Evolutionary conservation across 371 early-diverging fungal species (phyloP), one percentile per base, ranked within the genome.

Genomic region (Encephalitozoon hellem): DNA sequence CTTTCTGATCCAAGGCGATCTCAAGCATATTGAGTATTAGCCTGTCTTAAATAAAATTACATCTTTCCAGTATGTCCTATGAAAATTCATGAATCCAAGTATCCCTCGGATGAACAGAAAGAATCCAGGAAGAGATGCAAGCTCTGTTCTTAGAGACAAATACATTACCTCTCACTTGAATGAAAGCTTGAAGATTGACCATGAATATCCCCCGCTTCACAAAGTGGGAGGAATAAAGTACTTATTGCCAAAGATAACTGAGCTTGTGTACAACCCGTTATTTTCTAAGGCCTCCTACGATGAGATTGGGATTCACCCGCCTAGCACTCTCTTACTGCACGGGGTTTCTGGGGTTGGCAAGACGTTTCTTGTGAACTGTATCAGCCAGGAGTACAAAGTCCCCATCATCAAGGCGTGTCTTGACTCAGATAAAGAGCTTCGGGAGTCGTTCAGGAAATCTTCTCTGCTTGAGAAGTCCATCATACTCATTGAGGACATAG

Each of bases 311-410:
- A 53, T 67, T 23, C 38, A 34, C 15, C 80, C 79, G n/a, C 73
- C 76, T 2, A 63, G 18, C 4, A 77, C 79, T 39, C 39, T 83
- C 18, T 47, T 85, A 23, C 64, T 85, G 26, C 67, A 79, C 45
- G 85, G 85, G 2, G 76, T 79, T 32, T 49, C 55, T 47, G 85
- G 85, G 34, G 77, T 77, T 66, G 85, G 85, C 42, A 85, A 83
- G 69, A 75, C 77, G 8, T 77, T 70, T 53, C 51, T 85, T 67
- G 47, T 80, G 11, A 26, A 80, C 28, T 49, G 77, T n/a, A 79
- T 80, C 18, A 73, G 78, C 51, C 76, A 77, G 28, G 78, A 73
- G 49, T 77, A 73, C 32, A 34, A 73, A 32, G 54, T 85, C 4
- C 80, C 79, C 26, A 59, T 83, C 18, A 32, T 74, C 25, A 67